Evolutionary conservation across 306 rosid genomes (phyloP).

Genomic region (Luffa aegyptiaca): DNA sequence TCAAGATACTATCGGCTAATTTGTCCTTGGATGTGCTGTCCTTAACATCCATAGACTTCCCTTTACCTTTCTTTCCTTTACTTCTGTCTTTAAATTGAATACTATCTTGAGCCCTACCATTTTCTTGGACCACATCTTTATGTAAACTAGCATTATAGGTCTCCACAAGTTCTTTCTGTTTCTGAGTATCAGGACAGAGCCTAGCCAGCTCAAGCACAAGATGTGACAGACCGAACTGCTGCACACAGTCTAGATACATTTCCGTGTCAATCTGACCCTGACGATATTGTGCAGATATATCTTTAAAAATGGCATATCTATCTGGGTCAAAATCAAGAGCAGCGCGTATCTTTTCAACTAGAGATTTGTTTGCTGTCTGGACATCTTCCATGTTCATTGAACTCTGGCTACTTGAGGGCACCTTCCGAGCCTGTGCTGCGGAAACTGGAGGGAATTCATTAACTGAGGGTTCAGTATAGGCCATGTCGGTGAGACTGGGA

Average conservation of each 20-base stretch:
- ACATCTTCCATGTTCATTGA: constrained; percentile 36
- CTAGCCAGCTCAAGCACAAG: constrained; percentile 78
- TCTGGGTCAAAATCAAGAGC: constrained; percentile 80
- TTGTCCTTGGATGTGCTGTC: constrained; percentile 30
- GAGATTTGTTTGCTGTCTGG: constrained; percentile 79
- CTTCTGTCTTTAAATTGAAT: constrained; percentile 24
- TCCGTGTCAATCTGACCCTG: constrained; percentile 62
- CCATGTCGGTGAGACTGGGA: constrained; percentile 52
- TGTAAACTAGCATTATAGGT: constrained; percentile 41
- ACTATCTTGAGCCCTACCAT: constrained; percentile 22
- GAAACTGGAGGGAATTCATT: constrained; percentile 87
- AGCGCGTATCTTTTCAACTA: constrained; percentile 76
- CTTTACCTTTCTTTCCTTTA: constrained; percentile 64
- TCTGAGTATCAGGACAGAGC: constrained; percentile 65
- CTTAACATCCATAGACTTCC: constrained; percentile 34
- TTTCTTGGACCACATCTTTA: constrained; percentile 29
- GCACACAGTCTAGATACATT: constrained; percentile 59
- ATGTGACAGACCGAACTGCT: constrained; percentile 74
- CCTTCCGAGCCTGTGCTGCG: constrained; percentile 39
- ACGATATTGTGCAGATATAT: constrained; percentile 74
- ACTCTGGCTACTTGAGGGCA: constrained; percentile 39
- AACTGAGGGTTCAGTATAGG: constrained; percentile 34
- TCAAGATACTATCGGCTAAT: constrained; percentile 52
- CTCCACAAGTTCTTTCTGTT: constrained; percentile 72
- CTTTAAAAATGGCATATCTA: constrained; percentile 54